These are phyloP conservation scores for Tetrapisispora namnaoensis DNA, from an alignment of 805 yeast genomes.

Conservation along the genomic window DNA sequence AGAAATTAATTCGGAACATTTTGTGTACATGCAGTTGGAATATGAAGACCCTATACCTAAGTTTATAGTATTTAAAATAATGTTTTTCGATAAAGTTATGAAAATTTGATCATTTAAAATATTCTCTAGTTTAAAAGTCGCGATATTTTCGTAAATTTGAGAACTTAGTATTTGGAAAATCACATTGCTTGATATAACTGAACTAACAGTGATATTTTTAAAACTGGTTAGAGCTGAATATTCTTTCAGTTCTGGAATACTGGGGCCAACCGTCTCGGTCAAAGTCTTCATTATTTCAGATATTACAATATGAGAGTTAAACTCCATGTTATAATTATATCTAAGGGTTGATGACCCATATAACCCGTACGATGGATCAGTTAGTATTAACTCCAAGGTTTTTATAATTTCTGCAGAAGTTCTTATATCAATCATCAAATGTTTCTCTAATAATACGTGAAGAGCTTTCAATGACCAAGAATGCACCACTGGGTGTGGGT, in stretches of 20 bases:
- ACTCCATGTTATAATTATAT: conserved; percentile 41
- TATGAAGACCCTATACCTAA: conserved; percentile 15
- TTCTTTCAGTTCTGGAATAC: conserved; percentile 29
- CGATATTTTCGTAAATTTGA: conserved; percentile 18
- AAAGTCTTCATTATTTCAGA: conserved; percentile 37
- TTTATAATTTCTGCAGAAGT: conserved; percentile 37
- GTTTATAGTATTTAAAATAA: conserved; percentile 10
- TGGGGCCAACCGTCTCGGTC: conserved; percentile 51
- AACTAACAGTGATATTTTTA: conserved; percentile 31
- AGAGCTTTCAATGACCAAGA: conserved; percentile 59
- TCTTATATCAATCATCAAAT: conserved; percentile 36
- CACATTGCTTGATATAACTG: conserved; percentile 30
- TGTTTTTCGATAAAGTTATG: conserved; percentile 15
- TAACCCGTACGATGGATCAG: conserved; percentile 42
- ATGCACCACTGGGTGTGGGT: conserved; percentile 82
- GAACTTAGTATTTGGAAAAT: conserved; percentile 17
- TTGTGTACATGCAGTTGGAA: conserved; percentile 19
- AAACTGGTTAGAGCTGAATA: conserved; percentile 23
- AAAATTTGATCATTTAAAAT: conserved; percentile 25
- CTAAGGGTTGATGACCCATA: conserved; percentile 35
- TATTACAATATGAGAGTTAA: conserved; percentile 37
- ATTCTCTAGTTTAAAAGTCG: conserved; percentile 19
- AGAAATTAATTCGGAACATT: conserved; percentile 36
- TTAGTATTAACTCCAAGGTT: conserved; percentile 32
- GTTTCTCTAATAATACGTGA: conserved; percentile 45